Conservation (phyloP, 2,329 filamentous ascomycete genomes). For the Drechmeria coniospora region DNA sequence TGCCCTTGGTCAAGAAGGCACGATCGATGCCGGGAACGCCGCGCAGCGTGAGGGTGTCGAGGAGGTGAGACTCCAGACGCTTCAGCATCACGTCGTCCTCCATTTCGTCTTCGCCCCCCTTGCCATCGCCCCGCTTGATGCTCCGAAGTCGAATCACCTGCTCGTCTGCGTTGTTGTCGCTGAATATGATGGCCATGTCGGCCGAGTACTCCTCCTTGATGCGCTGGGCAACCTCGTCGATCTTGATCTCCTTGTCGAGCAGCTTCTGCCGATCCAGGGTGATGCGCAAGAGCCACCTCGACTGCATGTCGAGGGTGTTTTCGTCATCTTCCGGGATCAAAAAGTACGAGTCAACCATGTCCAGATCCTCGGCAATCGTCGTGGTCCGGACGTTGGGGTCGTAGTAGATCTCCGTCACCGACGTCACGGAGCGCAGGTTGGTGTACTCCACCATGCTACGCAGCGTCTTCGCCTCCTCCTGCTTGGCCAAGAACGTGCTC, state of each 20-base stretch:
- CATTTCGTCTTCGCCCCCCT: constrained; percentile 43
- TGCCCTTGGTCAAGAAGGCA: constrained; percentile 82
- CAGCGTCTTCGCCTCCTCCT: constrained; percentile 70
- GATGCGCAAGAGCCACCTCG: constrained; percentile 89
- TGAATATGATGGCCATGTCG: constrained; percentile 87
- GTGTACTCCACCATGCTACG: constrained; percentile 90
- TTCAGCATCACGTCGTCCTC: constrained; percentile 90
- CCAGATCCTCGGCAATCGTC: constrained; percentile 70
- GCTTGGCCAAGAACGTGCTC: constrained; percentile 44
- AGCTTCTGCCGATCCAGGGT: constrained; percentile 87
- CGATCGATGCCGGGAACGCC: constrained; percentile 79
- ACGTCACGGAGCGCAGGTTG: constrained; percentile 78
- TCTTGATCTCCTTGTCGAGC: constrained; percentile 82
- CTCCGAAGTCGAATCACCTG: constrained; percentile 88
- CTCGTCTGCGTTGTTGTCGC: constrained; percentile 93
- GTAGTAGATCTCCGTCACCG: constrained; percentile 92
- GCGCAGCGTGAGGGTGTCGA: constrained; percentile 81
- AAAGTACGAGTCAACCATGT: constrained; percentile 96
- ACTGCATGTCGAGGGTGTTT: constrained; percentile 55
- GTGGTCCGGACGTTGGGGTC: constrained; percentile 81
- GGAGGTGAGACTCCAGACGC: constrained; percentile 76
- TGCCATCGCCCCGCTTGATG: constrained; percentile 51
- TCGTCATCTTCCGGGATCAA: constrained; percentile 70
- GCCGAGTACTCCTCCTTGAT: constrained; percentile 80
- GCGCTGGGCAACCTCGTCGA: constrained; percentile 76